Evolutionary conservation across 2,329 filamentous ascomycete genomes (phyloP).

Genomic region (Fusarium sp.): DNA sequence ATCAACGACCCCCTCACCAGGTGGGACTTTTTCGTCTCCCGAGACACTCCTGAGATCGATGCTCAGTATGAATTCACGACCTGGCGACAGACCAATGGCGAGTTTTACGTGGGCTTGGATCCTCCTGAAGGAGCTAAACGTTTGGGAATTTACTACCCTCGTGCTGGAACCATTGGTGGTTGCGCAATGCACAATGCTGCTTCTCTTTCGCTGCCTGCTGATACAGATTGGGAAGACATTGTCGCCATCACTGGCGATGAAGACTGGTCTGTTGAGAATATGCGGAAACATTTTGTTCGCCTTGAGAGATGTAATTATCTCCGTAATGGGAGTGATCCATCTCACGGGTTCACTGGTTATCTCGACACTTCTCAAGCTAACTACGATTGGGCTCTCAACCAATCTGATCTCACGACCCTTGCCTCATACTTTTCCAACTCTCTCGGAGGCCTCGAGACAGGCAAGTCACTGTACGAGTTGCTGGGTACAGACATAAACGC

Average conservation of each 20-base stretch:
- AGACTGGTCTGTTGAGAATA: constrained; percentile 41
- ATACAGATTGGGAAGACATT: neutral
- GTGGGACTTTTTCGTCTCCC: neutral
- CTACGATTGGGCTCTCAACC: neutral
- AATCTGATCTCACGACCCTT: neutral
- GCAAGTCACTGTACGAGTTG: neutral
- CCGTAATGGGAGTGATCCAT: neutral
- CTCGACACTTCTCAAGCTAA: neutral
- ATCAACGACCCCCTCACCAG: neutral
- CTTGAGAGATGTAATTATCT: neutral
- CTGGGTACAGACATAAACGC: neutral
- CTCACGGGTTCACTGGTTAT: neutral
- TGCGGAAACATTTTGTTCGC: constrained; percentile 58
- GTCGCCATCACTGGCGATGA: neutral
- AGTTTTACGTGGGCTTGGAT: neutral
- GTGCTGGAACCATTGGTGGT: neutral
- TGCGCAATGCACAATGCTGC: neutral
- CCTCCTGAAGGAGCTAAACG: neutral
- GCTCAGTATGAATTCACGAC: neutral
- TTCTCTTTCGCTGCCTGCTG: neutral
- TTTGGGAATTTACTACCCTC: neutral
- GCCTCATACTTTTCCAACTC: neutral
- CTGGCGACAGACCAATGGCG: neutral
- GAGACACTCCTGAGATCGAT: neutral
- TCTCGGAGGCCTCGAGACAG: neutral